These are phyloP conservation scores for Cardamine occulta DNA, from an alignment of 345 rosid genomes.

Conservation along the genomic window DNA sequence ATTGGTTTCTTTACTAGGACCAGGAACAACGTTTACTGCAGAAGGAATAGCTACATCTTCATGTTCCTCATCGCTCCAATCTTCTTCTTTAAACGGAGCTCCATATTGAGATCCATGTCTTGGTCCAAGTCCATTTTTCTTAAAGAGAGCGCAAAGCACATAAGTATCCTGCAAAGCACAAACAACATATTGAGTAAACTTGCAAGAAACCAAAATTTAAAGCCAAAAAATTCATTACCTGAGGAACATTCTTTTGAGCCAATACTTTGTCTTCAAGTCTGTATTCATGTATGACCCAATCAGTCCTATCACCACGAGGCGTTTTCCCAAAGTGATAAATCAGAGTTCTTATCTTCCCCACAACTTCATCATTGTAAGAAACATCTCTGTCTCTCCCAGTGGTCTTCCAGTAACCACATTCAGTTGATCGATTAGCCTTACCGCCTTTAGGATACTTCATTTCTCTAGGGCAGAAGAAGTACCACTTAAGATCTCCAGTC, in stretches of 20 bases:
- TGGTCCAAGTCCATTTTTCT: slow-evolving; percentile 79
- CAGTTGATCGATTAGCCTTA: slow-evolving; percentile 56
- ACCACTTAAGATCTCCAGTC: slow-evolving; percentile 76
- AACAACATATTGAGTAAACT: slow-evolving; percentile 11
- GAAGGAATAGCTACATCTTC: slow-evolving; percentile 27
- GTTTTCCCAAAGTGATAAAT: slow-evolving; percentile 63
- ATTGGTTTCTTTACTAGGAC: slow-evolving; percentile 26
- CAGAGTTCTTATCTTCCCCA: slow-evolving; percentile 69
- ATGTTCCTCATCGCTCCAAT: slow-evolving; percentile 64
- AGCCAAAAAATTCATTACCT: slow-evolving; percentile 29
- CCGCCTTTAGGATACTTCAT: slow-evolving; percentile 61
- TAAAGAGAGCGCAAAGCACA: slow-evolving; percentile 58
- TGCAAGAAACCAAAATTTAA: neutral
- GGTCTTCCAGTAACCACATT: slow-evolving; percentile 72
- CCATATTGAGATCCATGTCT: slow-evolving; percentile 81
- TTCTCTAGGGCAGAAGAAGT: slow-evolving; percentile 72
- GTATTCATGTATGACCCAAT: slow-evolving; percentile 91
- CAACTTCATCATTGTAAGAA: slow-evolving; percentile 41
- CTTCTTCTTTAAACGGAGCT: slow-evolving; percentile 75
- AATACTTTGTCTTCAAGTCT: slow-evolving; percentile 55
- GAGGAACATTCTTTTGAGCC: slow-evolving; percentile 44
- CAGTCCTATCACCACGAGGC: slow-evolving; percentile 58
- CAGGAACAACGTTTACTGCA: slow-evolving; percentile 3
- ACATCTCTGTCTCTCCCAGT: slow-evolving; percentile 75
- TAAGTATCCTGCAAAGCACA: slow-evolving; percentile 51